A percentile compares a stretch with the other conserved stretches of the same genome.
These are phyloP conservation scores for Lepidium africanum DNA, from an alignment of 345 rosid genomes.

Conservation along the genomic window DNA sequence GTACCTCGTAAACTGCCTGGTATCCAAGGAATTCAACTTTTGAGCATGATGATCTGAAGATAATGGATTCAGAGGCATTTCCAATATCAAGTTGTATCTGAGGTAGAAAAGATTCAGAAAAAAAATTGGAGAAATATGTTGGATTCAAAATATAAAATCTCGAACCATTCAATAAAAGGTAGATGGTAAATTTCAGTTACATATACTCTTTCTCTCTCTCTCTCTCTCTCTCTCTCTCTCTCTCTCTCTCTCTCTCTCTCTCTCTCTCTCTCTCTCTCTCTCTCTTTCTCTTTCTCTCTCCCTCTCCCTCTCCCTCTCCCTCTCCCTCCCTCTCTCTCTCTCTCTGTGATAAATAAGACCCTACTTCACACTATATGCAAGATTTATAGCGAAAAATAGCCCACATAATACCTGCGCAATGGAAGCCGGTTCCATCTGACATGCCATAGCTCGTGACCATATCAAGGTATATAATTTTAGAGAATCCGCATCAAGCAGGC, in stretches of 20 bases:
- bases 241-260: too few relatives aligned
- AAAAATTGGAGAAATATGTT: not conserved
- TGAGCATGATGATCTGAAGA: slow-evolving; percentile 67
- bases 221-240: too few relatives aligned
- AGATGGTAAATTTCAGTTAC: not conserved
- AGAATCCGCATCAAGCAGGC: slow-evolving; percentile 78
- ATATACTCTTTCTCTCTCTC: too few relatives aligned
- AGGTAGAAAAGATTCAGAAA: slow-evolving; percentile 3
- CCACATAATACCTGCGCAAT: slow-evolving; percentile 53
- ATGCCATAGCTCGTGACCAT: slow-evolving; percentile 89
- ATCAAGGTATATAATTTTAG: slow-evolving; percentile 84
- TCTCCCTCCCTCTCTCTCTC: not conserved
- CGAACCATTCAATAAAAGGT: not conserved
- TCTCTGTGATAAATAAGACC: not conserved
- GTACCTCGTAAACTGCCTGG: slow-evolving; percentile 83
- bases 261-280: too few relatives aligned
- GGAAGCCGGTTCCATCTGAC: slow-evolving; percentile 84
- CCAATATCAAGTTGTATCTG: slow-evolving; percentile 78
- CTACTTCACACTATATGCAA: not conserved
- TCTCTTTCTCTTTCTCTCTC: too few relatives aligned
- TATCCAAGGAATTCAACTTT: slow-evolving; percentile 69
- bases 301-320: too few relatives aligned
- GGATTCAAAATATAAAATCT: not conserved
- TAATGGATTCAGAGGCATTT: slow-evolving; percentile 45
- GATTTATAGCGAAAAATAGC: not conserved